phyloP scores from a whole-genome alignment of 148 eudicot genomes.

The Vaccinium vitisidaea region DNA sequence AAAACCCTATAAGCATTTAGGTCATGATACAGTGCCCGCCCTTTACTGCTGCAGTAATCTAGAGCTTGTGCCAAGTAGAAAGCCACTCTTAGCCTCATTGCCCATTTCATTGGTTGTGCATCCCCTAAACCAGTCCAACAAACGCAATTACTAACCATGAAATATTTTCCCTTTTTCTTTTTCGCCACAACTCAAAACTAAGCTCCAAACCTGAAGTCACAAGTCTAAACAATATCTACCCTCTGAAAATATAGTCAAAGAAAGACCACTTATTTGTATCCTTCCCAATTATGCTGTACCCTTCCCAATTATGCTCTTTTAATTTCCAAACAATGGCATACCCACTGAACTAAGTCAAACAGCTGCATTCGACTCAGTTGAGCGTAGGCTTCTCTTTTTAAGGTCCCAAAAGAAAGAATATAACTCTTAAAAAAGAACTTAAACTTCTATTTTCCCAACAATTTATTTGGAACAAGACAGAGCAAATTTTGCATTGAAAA shows the following conservation, averaged over 20 bases:
- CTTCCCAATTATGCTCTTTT: not conserved
- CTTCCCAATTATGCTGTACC: not conserved
- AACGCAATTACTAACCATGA: not conserved
- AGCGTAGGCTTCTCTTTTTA: not conserved
- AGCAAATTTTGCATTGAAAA: not conserved
- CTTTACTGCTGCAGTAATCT: conserved; percentile 80
- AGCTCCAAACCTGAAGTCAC: not conserved
- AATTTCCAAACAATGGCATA: not conserved
- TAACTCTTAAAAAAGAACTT: not conserved
- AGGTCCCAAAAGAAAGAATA: not conserved
- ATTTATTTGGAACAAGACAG: not conserved
- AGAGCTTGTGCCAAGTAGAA: conserved; percentile 82
- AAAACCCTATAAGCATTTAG: conserved; percentile 81
- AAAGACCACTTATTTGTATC: not conserved
- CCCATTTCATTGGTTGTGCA: conserved; percentile 78
- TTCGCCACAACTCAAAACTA: not conserved
- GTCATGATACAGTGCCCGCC: conserved; percentile 82
- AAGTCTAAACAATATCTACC: not conserved
- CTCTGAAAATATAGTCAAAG: not conserved
- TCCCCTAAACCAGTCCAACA: conserved; percentile 56
- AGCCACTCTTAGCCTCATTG: conserved; percentile 81
- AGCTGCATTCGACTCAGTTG: not conserved
- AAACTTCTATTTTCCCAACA: not conserved
- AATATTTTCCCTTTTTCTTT: not conserved
- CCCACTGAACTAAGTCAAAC: not conserved